phyloP scores from a whole-genome alignment of 1,284 basidiomycete genomes.

The Anthracocystis walkeri region DNA sequence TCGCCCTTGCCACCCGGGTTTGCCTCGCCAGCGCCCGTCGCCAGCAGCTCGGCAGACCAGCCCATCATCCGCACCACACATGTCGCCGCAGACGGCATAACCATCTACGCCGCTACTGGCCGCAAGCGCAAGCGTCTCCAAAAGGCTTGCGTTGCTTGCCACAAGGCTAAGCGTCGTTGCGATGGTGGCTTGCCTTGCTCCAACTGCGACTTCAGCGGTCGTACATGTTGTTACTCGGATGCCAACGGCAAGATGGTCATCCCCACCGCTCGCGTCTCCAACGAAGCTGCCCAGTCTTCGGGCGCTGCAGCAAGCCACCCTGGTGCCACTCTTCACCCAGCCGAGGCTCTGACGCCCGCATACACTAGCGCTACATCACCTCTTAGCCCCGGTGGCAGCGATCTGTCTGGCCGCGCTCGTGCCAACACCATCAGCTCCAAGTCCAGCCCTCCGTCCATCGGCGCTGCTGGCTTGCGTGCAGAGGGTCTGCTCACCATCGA shows the following conservation, averaged over 20 bases:
- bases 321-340: slow-evolving; percentile 26
- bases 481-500: slow-evolving; percentile 39
- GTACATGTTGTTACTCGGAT: slow-evolving; percentile 70
- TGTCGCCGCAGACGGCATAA: slow-evolving; percentile 50
- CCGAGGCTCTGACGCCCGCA: slow-evolving; percentile 28
- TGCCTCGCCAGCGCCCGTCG: slow-evolving; percentile 13
- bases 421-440: slow-evolving; percentile 45
- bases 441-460: slow-evolving; percentile 33
- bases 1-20: slow-evolving; percentile 37
- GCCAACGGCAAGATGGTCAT: slow-evolving; percentile 55
- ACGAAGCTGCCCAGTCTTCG: slow-evolving; percentile 22
- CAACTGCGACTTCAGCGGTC: slow-evolving; percentile 72
- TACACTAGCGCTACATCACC: slow-evolving; percentile 20
- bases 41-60: slow-evolving; percentile 23
- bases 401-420: slow-evolving; percentile 32
- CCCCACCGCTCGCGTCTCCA: slow-evolving; percentile 48
- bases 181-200: slow-evolving; percentile 73
- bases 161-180: slow-evolving; percentile 72
- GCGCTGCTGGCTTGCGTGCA: slow-evolving; percentile 16
- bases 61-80: slow-evolving; percentile 46
- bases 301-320: slow-evolving; percentile 7
- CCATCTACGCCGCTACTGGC: slow-evolving; percentile 57
- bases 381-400: slow-evolving; percentile 32
- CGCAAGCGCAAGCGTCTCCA: slow-evolving; percentile 65
- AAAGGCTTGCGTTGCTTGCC: slow-evolving; percentile 64